These are phyloP conservation scores for Candida sonorensis DNA, from an alignment of 805 yeast genomes.

Conservation along the genomic window DNA sequence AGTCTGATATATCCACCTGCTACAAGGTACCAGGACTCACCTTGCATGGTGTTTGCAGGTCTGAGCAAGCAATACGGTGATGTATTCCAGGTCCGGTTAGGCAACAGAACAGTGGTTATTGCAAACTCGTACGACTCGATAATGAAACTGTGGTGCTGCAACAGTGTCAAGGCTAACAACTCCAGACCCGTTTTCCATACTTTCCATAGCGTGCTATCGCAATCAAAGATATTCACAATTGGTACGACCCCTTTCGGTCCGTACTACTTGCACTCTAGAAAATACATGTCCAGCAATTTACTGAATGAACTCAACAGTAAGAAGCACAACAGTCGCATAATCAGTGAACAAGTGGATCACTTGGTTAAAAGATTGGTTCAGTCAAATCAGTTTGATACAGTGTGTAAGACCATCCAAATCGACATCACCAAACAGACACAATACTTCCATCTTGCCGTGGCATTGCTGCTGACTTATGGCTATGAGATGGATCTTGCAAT, in stretches of 20 bases:
- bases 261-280: constrained; percentile 40
- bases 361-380: constrained; percentile 11
- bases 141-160: constrained; percentile 42
- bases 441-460: constrained; percentile 43
- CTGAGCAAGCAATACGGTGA: constrained; percentile 40
- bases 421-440: constrained; percentile 38
- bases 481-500: constrained; percentile 36
- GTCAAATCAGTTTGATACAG: too few relatives aligned
- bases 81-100: constrained; percentile 60
- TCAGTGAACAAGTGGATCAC: constrained; percentile 33
- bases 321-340: constrained; percentile 24
- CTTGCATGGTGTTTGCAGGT: constrained; percentile 39
- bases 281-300: constrained; percentile 39
- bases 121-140: constrained; percentile 61
- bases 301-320: constrained; percentile 30
- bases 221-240: constrained; percentile 50
- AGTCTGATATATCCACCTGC: constrained; percentile 21
- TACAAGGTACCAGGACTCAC: constrained; percentile 21
- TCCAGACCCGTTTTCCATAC: constrained; percentile 65
- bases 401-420: constrained; percentile 11
- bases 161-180: constrained; percentile 43
- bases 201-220: constrained; percentile 56
- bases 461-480: constrained; percentile 49
- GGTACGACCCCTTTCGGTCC: constrained; percentile 59
- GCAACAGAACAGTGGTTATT: constrained; percentile 48